phyloP scores from a whole-genome alignment of 108 stramenopile genomes.

The Fragilariopsis cylindrus region DNA sequence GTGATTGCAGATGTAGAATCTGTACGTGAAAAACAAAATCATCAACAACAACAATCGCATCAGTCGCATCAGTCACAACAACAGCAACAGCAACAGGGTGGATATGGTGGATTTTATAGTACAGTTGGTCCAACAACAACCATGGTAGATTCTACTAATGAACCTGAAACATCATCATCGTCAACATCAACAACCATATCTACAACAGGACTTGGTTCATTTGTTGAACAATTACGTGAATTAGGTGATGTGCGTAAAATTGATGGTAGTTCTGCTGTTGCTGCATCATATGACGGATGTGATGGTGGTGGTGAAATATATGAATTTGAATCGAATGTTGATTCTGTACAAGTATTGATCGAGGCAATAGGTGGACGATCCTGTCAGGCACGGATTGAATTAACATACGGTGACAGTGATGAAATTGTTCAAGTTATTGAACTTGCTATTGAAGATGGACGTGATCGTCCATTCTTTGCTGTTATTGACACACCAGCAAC shows the following conservation, averaged over 20 bases:
- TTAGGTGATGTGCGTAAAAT: constrained; percentile 10
- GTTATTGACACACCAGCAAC: constrained; percentile 55
- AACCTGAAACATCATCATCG: too few species aligned
- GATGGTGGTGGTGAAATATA: not conserved
- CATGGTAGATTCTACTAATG: not conserved
- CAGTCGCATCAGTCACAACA: not conserved
- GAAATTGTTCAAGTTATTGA: constrained; percentile 62
- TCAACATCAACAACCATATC: too few species aligned
- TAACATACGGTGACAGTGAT: constrained; percentile 49
- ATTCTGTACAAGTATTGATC: constrained; percentile 49
- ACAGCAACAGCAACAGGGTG: not conserved
- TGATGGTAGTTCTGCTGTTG: not conserved
- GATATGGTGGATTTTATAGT: not conserved
- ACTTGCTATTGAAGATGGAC: constrained; percentile 58
- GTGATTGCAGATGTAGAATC: constrained; percentile 28
- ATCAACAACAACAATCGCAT: not conserved
- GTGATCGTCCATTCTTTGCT: constrained; percentile 60
- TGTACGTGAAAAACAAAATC: not conserved
- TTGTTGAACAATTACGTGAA: not conserved
- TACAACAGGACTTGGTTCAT: constrained; percentile 5
- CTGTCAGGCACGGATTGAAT: constrained; percentile 58
- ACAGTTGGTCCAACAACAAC: not conserved
- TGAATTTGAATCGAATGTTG: constrained; percentile 28
- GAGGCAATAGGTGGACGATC: constrained; percentile 55
- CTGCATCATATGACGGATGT: not conserved